Percentiles rank a stretch among this genome's conserved stretches.
Evolutionary conservation across 2,329 filamentous ascomycete species (phyloP).

Genomic region (Penicillium sp.): DNA sequence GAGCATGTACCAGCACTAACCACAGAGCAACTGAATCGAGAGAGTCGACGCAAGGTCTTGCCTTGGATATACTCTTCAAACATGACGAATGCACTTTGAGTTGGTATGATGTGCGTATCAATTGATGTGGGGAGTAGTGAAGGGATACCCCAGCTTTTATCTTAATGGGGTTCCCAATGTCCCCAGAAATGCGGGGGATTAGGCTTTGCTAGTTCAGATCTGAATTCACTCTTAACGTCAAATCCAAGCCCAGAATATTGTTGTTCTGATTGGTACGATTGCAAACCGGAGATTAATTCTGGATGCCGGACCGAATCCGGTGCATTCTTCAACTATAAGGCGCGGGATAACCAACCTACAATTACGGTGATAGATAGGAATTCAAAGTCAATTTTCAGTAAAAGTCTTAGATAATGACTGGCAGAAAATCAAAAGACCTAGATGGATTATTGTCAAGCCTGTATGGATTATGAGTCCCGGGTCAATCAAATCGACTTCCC

Average conservation of each 20-base stretch:
- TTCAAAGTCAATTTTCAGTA: too few species aligned
- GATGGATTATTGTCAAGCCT: too few species aligned
- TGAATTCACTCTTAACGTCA: neutral
- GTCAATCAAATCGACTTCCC: too few species aligned
- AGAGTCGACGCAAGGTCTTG: slow-evolving; percentile 1
- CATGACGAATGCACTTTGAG: neutral
- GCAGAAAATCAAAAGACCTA: too few species aligned
- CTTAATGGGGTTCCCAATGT: neutral
- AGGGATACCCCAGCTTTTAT: neutral
- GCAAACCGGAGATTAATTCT: neutral
- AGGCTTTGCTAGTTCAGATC: neutral
- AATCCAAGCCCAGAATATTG: neutral
- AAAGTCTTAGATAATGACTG: too few species aligned
- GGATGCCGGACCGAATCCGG: neutral
- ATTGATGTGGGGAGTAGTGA: neutral
- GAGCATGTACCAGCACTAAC: neutral
- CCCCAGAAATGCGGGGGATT: neutral
- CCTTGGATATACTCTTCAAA: slow-evolving; percentile 4
- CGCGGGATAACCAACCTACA: neutral
- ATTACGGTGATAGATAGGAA: too few species aligned
- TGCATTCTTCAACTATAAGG: neutral
- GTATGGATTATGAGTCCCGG: too few species aligned
- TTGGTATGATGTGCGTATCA: neutral
- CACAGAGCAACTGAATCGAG: slow-evolving; percentile 5
- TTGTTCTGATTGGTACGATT: neutral